Conservation (phyloP, 2,329 filamentous ascomycete genomes). For the Aspergillus sp. region DNA sequence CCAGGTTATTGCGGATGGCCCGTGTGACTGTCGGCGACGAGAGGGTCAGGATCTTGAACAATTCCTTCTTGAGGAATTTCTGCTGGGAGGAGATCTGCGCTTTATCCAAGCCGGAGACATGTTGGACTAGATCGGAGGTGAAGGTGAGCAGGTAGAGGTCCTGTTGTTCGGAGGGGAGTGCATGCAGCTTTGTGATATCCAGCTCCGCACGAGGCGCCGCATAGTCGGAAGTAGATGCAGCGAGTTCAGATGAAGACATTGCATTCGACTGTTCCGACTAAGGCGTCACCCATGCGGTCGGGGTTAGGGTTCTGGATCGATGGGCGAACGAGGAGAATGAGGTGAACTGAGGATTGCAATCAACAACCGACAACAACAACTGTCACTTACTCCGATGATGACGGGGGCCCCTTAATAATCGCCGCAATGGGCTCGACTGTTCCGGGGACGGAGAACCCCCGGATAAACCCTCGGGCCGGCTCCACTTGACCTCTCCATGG, state of each 20-base stretch:
- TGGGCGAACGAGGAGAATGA: neutral
- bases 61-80: conserved; percentile 86
- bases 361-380: conserved; percentile 5
- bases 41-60: conserved; percentile 88
- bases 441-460: conserved; percentile 21
- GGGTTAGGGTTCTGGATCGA: neutral
- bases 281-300: conserved; percentile 12
- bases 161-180: conserved; percentile 89
- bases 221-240: conserved; percentile 32
- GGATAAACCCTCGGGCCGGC: conserved; percentile 30
- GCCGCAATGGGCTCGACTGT: neutral
- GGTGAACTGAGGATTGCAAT: neutral
- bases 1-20: conserved; percentile 85
- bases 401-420: conserved; percentile 12
- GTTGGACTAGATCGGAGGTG: conserved; percentile 74
- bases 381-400: neutral
- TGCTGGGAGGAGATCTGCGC: conserved; percentile 87
- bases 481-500: conserved; percentile 11
- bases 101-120: conserved; percentile 67
- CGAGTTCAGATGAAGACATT: conserved; percentile 40
- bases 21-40: conserved; percentile 76
- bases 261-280: conserved; percentile 13
- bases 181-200: conserved; percentile 83
- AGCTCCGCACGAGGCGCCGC: conserved; percentile 58
- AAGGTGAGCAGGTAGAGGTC: conserved; percentile 91